Evolutionary conservation across 805 yeast species (phyloP).

Genomic region (Pichia thaimueangensis): DNA sequence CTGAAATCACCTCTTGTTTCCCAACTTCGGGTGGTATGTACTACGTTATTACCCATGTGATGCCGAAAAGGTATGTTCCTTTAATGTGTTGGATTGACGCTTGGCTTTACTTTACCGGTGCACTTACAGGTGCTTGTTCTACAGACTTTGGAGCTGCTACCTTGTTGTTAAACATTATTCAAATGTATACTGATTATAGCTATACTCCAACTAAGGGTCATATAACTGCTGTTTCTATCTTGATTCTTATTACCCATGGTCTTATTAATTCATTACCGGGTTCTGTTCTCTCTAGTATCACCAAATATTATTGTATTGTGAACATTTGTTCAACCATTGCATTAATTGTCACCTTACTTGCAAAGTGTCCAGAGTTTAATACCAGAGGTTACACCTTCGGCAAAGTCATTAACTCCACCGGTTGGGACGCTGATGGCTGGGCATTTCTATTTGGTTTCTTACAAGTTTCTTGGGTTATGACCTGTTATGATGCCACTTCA

Average conservation of each 20-base stretch:
- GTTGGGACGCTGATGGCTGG: constrained; percentile 50
- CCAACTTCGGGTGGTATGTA: constrained; percentile 52
- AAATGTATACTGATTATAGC: constrained; percentile 32
- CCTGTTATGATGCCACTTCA: constrained; percentile 49
- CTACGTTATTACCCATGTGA: constrained; percentile 41
- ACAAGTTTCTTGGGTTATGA: constrained; percentile 55
- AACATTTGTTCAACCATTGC: constrained; percentile 45
- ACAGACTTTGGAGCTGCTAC: constrained; percentile 48
- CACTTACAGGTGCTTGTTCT: constrained; percentile 45
- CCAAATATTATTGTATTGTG: constrained; percentile 46
- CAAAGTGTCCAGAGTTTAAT: constrained; percentile 43
- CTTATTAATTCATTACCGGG: constrained; percentile 46
- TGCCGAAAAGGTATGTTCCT: constrained; percentile 44
- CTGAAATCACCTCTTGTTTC: constrained; percentile 43
- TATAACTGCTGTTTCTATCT: constrained; percentile 45
- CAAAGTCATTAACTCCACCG: constrained; percentile 39
- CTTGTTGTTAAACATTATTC: constrained; percentile 40
- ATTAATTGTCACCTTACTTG: constrained; percentile 48
- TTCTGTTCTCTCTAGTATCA: constrained; percentile 40
- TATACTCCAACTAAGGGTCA: constrained; percentile 39
- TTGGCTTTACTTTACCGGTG: constrained; percentile 44
- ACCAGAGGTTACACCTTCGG: constrained; percentile 43
- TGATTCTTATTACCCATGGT: constrained; percentile 44
- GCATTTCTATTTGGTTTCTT: constrained; percentile 51
- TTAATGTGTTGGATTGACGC: constrained; percentile 49